Evolutionary conservation across 2,329 filamentous ascomycete species (phyloP).

Genomic region (Cladosporium oxysporum): DNA sequence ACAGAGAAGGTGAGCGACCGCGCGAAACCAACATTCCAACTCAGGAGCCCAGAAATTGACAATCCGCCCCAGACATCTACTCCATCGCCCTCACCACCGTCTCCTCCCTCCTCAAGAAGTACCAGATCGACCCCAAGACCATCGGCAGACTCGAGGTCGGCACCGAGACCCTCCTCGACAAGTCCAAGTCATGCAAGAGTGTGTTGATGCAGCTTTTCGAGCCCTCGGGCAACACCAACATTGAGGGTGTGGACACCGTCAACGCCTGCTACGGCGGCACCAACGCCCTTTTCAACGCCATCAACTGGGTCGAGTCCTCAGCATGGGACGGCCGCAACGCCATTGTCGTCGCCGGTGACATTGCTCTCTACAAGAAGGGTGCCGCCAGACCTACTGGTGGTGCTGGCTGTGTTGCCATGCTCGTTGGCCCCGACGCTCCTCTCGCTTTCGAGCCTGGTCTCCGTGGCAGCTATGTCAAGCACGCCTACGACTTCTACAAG

Average conservation of each 20-base stretch:
- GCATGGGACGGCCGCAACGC: constrained; percentile 56
- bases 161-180: constrained; percentile 57
- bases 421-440: constrained; percentile 54
- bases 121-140: constrained; percentile 52
- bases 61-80: constrained; percentile 49
- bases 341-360: constrained; percentile 55
- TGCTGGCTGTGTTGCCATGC: constrained; percentile 56
- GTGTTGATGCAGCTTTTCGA: constrained; percentile 57
- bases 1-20: constrained; percentile 48
- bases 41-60: background rate
- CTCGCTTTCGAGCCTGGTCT: constrained; percentile 53
- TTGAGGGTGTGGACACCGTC: constrained; percentile 56
- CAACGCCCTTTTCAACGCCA: constrained; percentile 56
- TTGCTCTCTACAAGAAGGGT: constrained; percentile 58
- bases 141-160: constrained; percentile 57
- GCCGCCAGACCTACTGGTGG: constrained; percentile 55
- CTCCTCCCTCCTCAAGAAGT: constrained; percentile 54
- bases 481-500: constrained; percentile 59
- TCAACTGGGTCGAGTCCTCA: constrained; percentile 58
- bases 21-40: background rate
- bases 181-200: constrained; percentile 58
- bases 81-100: constrained; percentile 55
- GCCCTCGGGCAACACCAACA: constrained; percentile 50
- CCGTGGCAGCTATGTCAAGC: constrained; percentile 53
- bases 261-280: constrained; percentile 58